Evolutionary conservation across 1,284 basidiomycete species (phyloP).

Genomic region (Apiotrichum siamense): DNA sequence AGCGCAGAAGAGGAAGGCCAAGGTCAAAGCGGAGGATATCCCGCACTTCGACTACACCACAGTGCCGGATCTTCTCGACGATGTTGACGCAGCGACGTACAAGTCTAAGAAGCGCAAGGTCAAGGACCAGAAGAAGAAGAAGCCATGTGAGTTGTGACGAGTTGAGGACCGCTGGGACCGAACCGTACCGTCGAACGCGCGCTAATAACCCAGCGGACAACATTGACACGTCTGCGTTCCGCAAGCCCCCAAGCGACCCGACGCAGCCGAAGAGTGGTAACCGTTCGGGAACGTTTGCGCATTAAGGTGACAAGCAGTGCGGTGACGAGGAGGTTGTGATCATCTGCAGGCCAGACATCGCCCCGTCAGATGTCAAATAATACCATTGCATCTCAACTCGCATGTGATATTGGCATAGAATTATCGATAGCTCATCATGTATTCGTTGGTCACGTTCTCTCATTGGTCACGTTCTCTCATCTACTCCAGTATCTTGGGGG

Average conservation of each 20-base stretch:
- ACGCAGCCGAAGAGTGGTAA: slow-evolving; percentile 44
- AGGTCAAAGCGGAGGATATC: slow-evolving; percentile 34
- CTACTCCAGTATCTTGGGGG: too few relatives aligned
- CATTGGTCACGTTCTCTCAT: too few relatives aligned
- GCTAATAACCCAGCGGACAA: neutral
- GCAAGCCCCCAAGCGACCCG: slow-evolving; percentile 37
- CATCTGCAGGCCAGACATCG: too few relatives aligned
- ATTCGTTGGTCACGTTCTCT: too few relatives aligned
- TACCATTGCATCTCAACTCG: too few relatives aligned
- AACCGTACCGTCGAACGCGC: neutral
- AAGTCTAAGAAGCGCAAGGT: slow-evolving; percentile 37
- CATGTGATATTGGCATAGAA: too few relatives aligned
- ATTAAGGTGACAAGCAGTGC: too few relatives aligned
- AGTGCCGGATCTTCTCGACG: slow-evolving; percentile 71
- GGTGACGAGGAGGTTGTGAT: too few relatives aligned
- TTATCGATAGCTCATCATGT: too few relatives aligned
- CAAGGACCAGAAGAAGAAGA: slow-evolving; percentile 3
- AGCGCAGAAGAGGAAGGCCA: slow-evolving; percentile 23
- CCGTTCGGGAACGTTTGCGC: slow-evolving; percentile 32
- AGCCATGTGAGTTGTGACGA: neutral
- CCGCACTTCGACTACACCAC: slow-evolving; percentile 68
- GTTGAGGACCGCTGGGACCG: neutral
- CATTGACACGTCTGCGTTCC: slow-evolving; percentile 40
- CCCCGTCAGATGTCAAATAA: too few relatives aligned
- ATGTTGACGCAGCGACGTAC: slow-evolving; percentile 22